Percentiles rank a stretch among this genome's conserved stretches.
These are phyloP conservation scores for Rhizopogon vulgaris DNA, from an alignment of 768 basidiomycete genomes.

Conservation along the genomic window DNA sequence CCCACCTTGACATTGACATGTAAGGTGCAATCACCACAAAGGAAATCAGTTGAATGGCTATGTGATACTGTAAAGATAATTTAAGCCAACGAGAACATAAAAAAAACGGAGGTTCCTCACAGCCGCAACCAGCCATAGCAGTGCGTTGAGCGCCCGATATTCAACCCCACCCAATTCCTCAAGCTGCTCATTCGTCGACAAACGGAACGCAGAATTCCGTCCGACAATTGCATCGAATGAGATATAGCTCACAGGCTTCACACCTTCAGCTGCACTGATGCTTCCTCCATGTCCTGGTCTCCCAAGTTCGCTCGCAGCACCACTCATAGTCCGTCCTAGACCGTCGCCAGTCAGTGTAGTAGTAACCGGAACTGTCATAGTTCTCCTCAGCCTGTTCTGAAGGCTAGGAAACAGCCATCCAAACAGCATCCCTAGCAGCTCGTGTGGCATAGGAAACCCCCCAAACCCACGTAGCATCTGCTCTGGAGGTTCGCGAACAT, in stretches of 20 bases:
- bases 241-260: constrained; percentile 68
- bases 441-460: constrained; percentile 69
- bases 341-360: constrained; percentile 41
- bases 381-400: constrained; percentile 52
- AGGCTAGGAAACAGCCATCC: constrained; percentile 57
- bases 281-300: background rate
- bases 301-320: constrained; percentile 25
- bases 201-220: constrained; percentile 67
- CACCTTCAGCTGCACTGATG: constrained; percentile 30
- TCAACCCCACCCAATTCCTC: constrained; percentile 95
- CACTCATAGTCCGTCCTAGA: constrained; percentile 17
- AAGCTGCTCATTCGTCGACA: constrained; percentile 71
- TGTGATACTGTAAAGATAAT: constrained; percentile 59
- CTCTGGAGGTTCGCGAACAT: constrained; percentile 5
- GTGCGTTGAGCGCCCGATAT: constrained; percentile 73
- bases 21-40: constrained; percentile 81
- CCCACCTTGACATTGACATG: constrained; percentile 58
- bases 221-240: constrained; percentile 83
- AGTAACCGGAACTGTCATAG: constrained; percentile 71
- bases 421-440: constrained; percentile 46
- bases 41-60: constrained; percentile 59
- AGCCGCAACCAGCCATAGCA: constrained; percentile 73
- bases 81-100: background rate
- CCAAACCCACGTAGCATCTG: constrained; percentile 50
- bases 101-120: constrained; percentile 39